Percentiles rank a stretch among this genome's conserved stretches.
Evolutionary conservation across 116 monocot genomes (phyloP).

Genomic region (Cymodocea nodosa): DNA sequence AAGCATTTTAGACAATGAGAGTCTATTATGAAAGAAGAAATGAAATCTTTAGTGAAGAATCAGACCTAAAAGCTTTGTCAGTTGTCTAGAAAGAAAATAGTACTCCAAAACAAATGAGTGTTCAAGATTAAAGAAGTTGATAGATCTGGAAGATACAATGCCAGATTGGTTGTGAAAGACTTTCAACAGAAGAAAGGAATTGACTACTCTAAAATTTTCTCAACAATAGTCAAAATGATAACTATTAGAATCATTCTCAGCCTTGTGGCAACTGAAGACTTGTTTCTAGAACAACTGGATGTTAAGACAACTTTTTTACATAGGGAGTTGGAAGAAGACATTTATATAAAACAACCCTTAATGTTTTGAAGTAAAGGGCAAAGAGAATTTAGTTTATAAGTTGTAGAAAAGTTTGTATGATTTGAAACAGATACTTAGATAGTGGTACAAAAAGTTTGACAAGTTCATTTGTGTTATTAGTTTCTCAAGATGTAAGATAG

Average conservation of each 20-base stretch:
- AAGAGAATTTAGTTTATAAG: neutral
- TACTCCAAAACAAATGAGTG: too few relatives aligned
- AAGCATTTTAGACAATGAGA: too few relatives aligned
- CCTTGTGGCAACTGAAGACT: neutral
- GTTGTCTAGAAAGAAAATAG: too few relatives aligned
- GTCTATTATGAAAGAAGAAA: too few relatives aligned
- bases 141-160: neutral
- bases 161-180: neutral
- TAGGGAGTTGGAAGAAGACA: neutral
- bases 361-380: neutral
- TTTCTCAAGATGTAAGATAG: neutral
- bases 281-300: neutral
- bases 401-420: neutral
- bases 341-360: neutral
- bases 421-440: neutral
- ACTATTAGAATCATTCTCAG: neutral
- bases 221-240: neutral
- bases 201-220: neutral
- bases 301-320: neutral
- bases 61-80: too few relatives aligned
- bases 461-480: neutral
- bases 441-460: conserved; percentile 3
- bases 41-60: too few relatives aligned
- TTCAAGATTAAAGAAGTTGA: too few relatives aligned
- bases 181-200: neutral